Percentiles rank a stretch among this genome's conserved stretches.
phyloP scores from a whole-genome alignment of 1,284 basidiomycete species.

The Mixia osmundae region DNA sequence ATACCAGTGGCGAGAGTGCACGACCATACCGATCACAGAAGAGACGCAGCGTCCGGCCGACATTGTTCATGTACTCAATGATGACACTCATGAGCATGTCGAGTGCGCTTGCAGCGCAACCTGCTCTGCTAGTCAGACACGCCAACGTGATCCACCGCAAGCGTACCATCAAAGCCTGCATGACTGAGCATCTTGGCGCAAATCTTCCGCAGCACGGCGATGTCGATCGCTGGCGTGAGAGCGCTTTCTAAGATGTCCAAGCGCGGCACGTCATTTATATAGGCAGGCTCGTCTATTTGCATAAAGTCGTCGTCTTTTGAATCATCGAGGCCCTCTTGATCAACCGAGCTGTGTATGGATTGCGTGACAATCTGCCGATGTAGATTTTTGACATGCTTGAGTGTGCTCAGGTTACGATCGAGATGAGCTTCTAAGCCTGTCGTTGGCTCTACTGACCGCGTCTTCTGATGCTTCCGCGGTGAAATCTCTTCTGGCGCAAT shows the following conservation, averaged over 20 bases:
- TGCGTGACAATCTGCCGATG: too few relatives aligned
- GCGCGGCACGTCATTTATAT: background rate
- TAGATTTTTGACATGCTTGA: too few relatives aligned
- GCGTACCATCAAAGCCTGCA: constrained; percentile 62
- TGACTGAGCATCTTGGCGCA: constrained; percentile 35
- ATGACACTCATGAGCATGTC: constrained; percentile 60
- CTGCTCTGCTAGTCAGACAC: constrained; percentile 15
- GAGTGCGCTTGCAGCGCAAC: constrained; percentile 35
- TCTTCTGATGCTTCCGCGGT: background rate
- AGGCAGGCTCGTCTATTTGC: background rate
- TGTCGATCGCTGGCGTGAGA: background rate
- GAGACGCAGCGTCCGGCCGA: constrained; percentile 63
- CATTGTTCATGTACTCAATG: constrained; percentile 56
- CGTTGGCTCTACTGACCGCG: too few relatives aligned
- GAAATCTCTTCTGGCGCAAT: background rate
- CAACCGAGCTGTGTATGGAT: background rate
- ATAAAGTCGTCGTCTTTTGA: background rate
- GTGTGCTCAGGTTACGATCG: too few relatives aligned
- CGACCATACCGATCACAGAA: constrained; percentile 54
- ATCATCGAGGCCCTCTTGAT: background rate
- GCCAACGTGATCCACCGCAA: background rate
- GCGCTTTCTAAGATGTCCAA: background rate
- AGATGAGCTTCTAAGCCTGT: too few relatives aligned
- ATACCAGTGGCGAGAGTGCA: constrained; percentile 16
- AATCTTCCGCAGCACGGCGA: background rate